Evolutionary conservation across 306 rosid genomes (phyloP).

Genomic region (Acacia melanoxylon): DNA sequence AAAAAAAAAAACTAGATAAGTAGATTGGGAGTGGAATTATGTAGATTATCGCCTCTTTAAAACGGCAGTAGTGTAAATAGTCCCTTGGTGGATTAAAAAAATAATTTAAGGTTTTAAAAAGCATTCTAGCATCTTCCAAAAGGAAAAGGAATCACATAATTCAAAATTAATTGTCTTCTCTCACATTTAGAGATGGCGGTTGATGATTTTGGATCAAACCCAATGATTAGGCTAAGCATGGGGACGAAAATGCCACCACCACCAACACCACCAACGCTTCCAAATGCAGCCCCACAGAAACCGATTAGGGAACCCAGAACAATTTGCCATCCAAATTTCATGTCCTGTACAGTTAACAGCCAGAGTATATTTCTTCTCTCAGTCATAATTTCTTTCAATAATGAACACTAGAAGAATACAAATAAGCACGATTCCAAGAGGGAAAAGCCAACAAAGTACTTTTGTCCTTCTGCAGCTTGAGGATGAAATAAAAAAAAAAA

Average conservation of each 20-base stretch:
- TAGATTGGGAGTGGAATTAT: neutral
- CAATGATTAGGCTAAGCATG: slow-evolving; percentile 83
- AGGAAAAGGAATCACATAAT: neutral
- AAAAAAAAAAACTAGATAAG: neutral
- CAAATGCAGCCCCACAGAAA: slow-evolving; percentile 89
- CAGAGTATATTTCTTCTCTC: slow-evolving; percentile 7
- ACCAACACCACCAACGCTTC: slow-evolving; percentile 98
- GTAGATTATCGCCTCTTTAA: neutral
- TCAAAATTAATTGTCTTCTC: neutral
- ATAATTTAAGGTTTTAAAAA: neutral
- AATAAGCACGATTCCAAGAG: neutral
- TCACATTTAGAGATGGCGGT: slow-evolving; percentile 98
- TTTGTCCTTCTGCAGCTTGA: neutral
- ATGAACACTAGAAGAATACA: neutral
- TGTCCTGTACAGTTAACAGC: slow-evolving; percentile 52
- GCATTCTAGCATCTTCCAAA: neutral
- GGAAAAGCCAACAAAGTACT: slow-evolving; percentile 4
- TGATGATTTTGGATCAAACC: slow-evolving; percentile 87
- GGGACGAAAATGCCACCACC: slow-evolving; percentile 99
- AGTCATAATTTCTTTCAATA: neutral
- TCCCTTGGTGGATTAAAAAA: neutral
- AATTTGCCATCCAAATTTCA: slow-evolving; percentile 86
- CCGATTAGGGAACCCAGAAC: slow-evolving; percentile 68
- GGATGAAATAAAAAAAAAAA: neutral
- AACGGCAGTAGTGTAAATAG: neutral